phyloP scores from a whole-genome alignment of 805 yeast species.

The Metschnikowia santaceciliae region DNA sequence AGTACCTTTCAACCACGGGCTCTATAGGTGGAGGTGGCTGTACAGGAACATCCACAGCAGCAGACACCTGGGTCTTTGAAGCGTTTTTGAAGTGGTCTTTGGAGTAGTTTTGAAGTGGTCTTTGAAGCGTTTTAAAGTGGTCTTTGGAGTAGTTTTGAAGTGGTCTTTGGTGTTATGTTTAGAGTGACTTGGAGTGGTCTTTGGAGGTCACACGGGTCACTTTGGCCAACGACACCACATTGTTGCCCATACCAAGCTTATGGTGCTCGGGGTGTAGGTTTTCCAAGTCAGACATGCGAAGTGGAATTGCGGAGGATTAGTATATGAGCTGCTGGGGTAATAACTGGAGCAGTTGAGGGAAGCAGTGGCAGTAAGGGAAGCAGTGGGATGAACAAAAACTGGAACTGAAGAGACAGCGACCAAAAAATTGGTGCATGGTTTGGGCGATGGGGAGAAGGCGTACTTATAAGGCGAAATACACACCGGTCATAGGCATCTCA shows the following conservation, averaged over 20 bases:
- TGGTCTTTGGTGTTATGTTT: too few species aligned
- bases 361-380: too few species aligned
- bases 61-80: background rate
- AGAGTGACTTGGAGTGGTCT: too few species aligned
- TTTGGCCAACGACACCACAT: background rate
- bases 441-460: background rate
- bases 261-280: slow-evolving; percentile 31
- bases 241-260: slow-evolving; percentile 15
- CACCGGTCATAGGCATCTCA: background rate
- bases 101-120: too few species aligned
- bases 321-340: too few species aligned
- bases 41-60: background rate
- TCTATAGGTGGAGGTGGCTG: slow-evolving; percentile 4
- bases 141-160: too few species aligned
- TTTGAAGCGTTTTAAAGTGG: too few species aligned
- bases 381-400: too few species aligned
- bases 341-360: too few species aligned
- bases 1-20: slow-evolving; percentile 12
- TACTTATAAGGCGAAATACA: background rate
- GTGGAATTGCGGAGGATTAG: too few species aligned
- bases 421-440: background rate
- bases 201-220: too few species aligned
- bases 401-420: background rate
- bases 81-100: too few species aligned
- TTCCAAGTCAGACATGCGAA: slow-evolving; percentile 32